Evolutionary conservation across 2,329 filamentous ascomycete species (phyloP), one percentile per base, ranked within the genome.

Genomic region (Tolypocladium paradoxum): DNA sequence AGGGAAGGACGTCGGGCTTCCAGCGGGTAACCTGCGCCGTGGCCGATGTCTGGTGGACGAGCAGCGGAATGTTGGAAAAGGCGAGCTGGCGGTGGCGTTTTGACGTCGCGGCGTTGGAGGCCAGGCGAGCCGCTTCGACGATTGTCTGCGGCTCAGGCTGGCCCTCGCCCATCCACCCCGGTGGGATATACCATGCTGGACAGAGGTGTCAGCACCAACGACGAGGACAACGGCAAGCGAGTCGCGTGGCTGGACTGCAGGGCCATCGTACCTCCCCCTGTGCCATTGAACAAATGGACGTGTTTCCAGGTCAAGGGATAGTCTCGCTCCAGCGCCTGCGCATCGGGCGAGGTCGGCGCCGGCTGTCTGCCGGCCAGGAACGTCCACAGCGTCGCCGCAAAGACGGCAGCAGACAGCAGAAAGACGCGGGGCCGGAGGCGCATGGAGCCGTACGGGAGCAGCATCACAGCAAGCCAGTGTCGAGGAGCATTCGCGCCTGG

Each of bases 21-120:
- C 60, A 54, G 18, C 50, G 45, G 27, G 54, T 48, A 34, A 59
- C 27, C 6, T 55, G 50, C 45, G 59, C 53, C 1, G 58, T 52
- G 20, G 56, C 56, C 37, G 55, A 59, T 11, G 59, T 62, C 34
- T 62, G 61, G 47, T 62, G 61, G 20, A 62, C 55, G 22, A 62
- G 50, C 8, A 62, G 51, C 6, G 61, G 61, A n/a, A 62, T 62
- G n/a, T 57, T 61, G 47, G 61, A 62, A 49, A 55, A 59, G 29
- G 56, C 49, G 1, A 60, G 40, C 46, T 56, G 57, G 33, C 60
- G 55, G 11, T 57, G 50, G 29, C 48, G 48, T 2, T 47, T 43
- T 8, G 48, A 34, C 8, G 43, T 31, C n/a, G 61, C 58, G 22
- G 58, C 56, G 20, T 54, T 43, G 43, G 57, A 58, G 20, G 57